These are phyloP conservation scores for Leishmania amazonensis DNA, from an alignment of 208 protist genomes.

Conservation along the genomic window DNA sequence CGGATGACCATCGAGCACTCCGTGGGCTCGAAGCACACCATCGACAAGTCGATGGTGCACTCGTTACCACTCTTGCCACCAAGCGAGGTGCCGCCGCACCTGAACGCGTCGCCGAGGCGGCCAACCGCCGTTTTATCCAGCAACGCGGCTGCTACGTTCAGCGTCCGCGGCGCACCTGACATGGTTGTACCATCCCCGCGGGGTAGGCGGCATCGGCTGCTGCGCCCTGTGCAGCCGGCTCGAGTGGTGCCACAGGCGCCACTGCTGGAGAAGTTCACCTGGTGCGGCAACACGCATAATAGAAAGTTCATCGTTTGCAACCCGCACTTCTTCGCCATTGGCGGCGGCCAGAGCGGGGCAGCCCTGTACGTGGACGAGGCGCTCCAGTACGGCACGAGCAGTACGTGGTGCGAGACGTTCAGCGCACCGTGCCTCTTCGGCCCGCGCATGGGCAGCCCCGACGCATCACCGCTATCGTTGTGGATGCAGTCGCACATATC, in stretches of 20 bases:
- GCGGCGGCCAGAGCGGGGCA: conserved; percentile 52
- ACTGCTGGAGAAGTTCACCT: conserved; percentile 38
- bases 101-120: background rate
- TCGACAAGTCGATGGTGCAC: too few species aligned
- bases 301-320: conserved; percentile 51
- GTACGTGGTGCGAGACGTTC: conserved; percentile 55
- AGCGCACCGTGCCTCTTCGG: conserved; percentile 47
- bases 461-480: background rate
- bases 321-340: conserved; percentile 51
- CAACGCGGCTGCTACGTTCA: background rate
- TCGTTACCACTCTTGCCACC: background rate
- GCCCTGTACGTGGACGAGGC: conserved; percentile 55
- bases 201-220: background rate
- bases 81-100: background rate
- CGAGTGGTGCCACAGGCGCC: conserved; percentile 13
- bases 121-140: background rate
- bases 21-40: background rate
- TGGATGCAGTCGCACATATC: background rate
- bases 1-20: conserved; percentile 16
- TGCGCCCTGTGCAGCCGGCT: background rate
- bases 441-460: background rate
- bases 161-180: background rate
- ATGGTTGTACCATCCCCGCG: background rate
- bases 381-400: conserved; percentile 62
- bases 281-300: conserved; percentile 31